These are phyloP conservation scores for Rhamnella rubrinervis DNA, from an alignment of 331 rosid species.

Conservation along the genomic window DNA sequence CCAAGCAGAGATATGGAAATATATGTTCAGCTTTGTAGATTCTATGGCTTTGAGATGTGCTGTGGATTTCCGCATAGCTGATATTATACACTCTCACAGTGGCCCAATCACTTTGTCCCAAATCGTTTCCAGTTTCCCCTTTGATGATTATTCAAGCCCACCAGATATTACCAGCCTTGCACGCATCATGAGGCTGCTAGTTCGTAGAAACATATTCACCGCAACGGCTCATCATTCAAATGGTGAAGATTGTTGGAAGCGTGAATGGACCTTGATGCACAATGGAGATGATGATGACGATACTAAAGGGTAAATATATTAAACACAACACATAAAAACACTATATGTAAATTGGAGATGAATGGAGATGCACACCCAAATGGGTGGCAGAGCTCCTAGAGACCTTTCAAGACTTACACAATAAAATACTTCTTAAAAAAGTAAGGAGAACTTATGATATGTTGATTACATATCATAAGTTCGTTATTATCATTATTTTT, in stretches of 20 bases:
- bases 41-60: slow-evolving; percentile 46
- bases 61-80: slow-evolving; percentile 43
- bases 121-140: slow-evolving; percentile 16
- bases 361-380: too few species aligned
- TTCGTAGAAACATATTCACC: slow-evolving; percentile 39
- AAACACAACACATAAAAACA: too few species aligned
- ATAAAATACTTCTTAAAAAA: too few species aligned
- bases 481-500: too few species aligned
- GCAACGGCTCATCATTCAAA: slow-evolving; percentile 3
- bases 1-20: slow-evolving; percentile 45
- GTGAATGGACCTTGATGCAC: too few species aligned
- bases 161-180: slow-evolving; percentile 28
- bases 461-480: too few species aligned
- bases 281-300: too few species aligned
- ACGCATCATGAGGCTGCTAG: slow-evolving; percentile 45
- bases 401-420: too few species aligned
- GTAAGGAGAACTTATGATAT: too few species aligned
- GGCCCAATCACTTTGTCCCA: slow-evolving; percentile 25
- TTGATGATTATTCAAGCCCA: slow-evolving; percentile 7
- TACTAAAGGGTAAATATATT: too few species aligned
- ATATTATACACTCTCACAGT: slow-evolving; percentile 38
- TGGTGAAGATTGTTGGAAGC: slow-evolving; percentile 34
- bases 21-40: slow-evolving; percentile 34
- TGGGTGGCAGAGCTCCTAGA: too few species aligned
- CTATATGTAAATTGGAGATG: too few species aligned